Evolutionary conservation across 768 basidiomycete genomes (phyloP), one percentile per base, ranked within the genome.

Genomic region (Pleurotus salmoneostramineus): DNA sequence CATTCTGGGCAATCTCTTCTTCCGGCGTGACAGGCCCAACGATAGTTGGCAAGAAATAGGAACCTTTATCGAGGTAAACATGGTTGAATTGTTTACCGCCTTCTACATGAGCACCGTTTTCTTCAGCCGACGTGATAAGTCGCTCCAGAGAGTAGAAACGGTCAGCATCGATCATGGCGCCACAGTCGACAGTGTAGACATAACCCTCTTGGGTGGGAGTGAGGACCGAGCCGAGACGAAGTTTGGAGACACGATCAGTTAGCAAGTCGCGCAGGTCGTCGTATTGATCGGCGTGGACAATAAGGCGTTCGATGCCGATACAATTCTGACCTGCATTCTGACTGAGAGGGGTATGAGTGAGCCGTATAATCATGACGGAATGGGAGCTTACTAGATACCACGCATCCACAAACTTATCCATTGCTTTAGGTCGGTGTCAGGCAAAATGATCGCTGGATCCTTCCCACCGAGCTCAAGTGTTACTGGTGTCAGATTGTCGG

Each of bases 291-390:
- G 75, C 67, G 65, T 95, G 94, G 37, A 98, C 93, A 47, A 98
- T 82, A 62, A 98, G 81, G 2, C 95, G 84, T 70, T 99, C 96
- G 61, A 95, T 91, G 36, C 95, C 96, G 64, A 99, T 96, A 70
- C 96, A 99, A 65, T 98, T 98, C 74, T 98, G 96, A 17, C 95
- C 95, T 51, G 83, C 83, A 59, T 93, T 93, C 77, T 95, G 94
- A 77, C 93, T 95, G 66, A 14, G 43, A 37, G 45, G 17, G 5
- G 57, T 40, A 48, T 36, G 6, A 56, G 36, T 58, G 6, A 47
- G 12, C 40, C 6, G 52, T 15, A 15, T 27, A 27, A 27, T 3
- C 21, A 3, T 3, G 45, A 43, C 21, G 15, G 17, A 46, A 46
- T 46, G 27, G 51, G 12, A 47, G 56, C 91, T 69, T 72, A 96